Evolutionary conservation across 306 rosid species (phyloP).

Genomic region (Alnus glutinosa): DNA sequence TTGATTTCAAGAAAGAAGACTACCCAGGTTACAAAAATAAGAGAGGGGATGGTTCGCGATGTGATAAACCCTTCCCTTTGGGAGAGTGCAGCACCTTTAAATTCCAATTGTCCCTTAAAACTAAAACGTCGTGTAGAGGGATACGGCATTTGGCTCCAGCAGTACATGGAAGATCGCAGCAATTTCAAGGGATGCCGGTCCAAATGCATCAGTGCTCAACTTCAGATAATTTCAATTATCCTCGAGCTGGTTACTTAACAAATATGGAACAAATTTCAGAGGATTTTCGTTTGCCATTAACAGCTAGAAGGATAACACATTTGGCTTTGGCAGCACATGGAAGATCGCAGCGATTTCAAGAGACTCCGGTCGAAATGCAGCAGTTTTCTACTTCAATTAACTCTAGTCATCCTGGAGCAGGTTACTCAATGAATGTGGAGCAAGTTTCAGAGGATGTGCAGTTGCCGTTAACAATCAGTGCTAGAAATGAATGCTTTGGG

Average conservation of each 20-base stretch:
- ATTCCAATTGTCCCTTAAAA: conserved; percentile 27
- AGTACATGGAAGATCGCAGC: no score
- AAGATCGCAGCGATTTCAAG: no score
- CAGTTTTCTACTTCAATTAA: no score
- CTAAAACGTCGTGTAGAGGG: background rate
- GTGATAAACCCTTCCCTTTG: conserved; percentile 52
- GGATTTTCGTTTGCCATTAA: background rate
- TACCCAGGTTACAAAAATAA: conserved; percentile 55
- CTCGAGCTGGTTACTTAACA: background rate
- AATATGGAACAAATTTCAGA: no score
- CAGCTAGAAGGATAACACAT: background rate
- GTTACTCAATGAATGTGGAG: background rate
- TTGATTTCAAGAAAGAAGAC: conserved; percentile 47
- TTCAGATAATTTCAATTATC: no score
- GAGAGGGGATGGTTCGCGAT: conserved; percentile 46
- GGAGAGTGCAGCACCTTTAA: conserved; percentile 61
- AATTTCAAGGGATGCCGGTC: no score
- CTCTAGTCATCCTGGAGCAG: background rate
- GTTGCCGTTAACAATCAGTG: background rate
- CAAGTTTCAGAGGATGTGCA: background rate
- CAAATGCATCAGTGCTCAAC: no score
- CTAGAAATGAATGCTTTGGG: conserved; percentile 8
- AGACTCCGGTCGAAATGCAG: no score
- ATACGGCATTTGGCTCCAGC: background rate
- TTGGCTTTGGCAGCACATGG: no score